These are phyloP conservation scores for Penicillium ochrochloron DNA, from an alignment of 495 filamentous ascomycete genomes.

Conservation along the genomic window DNA sequence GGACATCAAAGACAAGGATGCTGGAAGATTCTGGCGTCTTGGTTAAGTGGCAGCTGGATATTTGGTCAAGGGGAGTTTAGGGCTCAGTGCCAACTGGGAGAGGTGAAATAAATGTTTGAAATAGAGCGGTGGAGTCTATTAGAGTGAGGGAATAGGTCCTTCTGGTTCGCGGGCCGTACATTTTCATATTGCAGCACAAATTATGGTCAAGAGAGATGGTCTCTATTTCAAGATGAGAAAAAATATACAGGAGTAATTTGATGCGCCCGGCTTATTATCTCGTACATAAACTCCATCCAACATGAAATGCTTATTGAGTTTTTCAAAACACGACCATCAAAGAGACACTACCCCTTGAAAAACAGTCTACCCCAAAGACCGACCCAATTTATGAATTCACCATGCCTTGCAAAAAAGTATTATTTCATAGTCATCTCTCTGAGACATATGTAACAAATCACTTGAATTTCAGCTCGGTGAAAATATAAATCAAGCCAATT, in stretches of 20 bases:
- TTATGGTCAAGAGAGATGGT: constrained; percentile 1
- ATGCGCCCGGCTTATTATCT: not conserved
- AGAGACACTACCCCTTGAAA: not conserved
- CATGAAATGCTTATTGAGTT: not conserved
- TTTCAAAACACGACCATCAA: not conserved
- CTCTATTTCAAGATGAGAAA: constrained; percentile 1
- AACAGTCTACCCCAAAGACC: not conserved
- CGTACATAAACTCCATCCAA: not conserved
- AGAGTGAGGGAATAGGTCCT: not conserved
- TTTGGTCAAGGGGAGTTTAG: not conserved
- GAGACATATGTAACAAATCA: not conserved
- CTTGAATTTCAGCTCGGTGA: not conserved
- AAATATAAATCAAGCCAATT: no score
- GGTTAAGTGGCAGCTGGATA: not conserved
- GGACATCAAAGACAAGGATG: not conserved
- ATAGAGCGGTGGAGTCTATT: not conserved
- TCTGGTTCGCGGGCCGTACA: not conserved
- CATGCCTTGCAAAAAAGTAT: not conserved
- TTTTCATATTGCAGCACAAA: not conserved
- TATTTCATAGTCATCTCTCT: not conserved
- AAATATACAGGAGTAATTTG: not conserved
- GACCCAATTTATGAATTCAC: not conserved
- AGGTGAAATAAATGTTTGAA: not conserved
- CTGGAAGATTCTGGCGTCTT: not conserved
- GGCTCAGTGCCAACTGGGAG: not conserved